Evolutionary conservation across 345 rosid species (phyloP).

Genomic region (Rhizophora mangle): DNA sequence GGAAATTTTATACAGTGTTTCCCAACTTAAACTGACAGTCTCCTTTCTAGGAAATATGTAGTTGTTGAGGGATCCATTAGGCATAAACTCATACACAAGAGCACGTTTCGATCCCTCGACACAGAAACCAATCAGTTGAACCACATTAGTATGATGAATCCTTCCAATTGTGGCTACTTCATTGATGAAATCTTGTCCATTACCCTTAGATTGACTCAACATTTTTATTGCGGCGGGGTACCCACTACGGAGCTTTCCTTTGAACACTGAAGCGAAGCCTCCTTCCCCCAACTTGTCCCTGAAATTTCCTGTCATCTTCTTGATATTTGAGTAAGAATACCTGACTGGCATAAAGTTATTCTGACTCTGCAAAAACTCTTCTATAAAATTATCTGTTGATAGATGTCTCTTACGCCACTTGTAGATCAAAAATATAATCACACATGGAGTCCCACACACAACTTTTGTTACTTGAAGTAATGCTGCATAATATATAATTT

Average conservation of each 20-base stretch:
- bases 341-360: neutral
- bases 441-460: neutral
- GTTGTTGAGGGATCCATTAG: conserved; percentile 10
- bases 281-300: conserved; percentile 4
- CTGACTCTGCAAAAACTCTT: neutral
- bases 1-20: neutral
- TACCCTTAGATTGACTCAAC: no score
- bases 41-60: neutral
- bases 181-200: no score
- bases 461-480: no score
- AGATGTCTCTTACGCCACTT: conserved; percentile 6
- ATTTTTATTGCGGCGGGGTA: no score
- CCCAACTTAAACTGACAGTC: neutral
- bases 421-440: neutral
- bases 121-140: conserved; percentile 6
- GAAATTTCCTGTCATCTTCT: neutral
- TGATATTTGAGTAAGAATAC: neutral
- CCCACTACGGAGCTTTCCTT: no score
- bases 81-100: conserved; percentile 8
- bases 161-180: conserved; percentile 9
- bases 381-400: neutral
- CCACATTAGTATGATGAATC: conserved; percentile 11
- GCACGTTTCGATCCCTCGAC: conserved; percentile 8
- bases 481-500: no score
- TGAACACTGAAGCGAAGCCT: no score